Evolutionary conservation across 352 stramenopile genomes (phyloP), one percentile per base, ranked within the genome.

Genomic region (Elongisporangium anandrum): DNA sequence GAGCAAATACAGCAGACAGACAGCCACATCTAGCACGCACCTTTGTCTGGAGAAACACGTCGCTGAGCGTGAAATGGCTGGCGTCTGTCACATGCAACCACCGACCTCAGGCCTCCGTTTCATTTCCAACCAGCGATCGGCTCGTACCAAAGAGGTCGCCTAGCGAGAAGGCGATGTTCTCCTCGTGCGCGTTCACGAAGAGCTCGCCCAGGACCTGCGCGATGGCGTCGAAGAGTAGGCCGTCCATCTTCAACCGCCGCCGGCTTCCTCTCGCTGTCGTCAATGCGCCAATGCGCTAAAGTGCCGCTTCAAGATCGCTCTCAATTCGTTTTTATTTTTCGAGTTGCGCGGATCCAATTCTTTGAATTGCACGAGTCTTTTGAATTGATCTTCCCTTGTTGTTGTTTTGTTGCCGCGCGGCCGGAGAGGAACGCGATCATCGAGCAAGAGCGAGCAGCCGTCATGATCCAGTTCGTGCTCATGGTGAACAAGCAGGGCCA

Each of bases 401-500:
- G n/a, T 24, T 24, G 48, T 17, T 24, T 52, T 24, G 21, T 21
- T 52, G 48, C 21, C n/a, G 21, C 48, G 48, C 48, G n/a, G 48
- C 48, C 48, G 2, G 10, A 22, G 8, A 24, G 48, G 21, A 72
- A 26, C 22, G 52, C 38, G 19, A 51, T 22, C 38, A 26, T 17
- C 15, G 47, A 41, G 12, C 12, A 21, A 24, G 63, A 56, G 16
- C 22, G 9, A 55, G 52, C 4, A n/a, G 50, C 53, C n/a, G 62
- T 22, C 55, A 98, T 97, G 91, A 97, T 98, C 68, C 96, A 98
- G 79, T 98, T 98, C 69, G 85, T 98, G 56, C 66, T 98, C 50
- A 97, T 98, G 91, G 95, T 98, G 59, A 98, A 99, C 79, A 99
- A 99, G 81, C 97, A 99, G 74, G 98, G 98, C 48, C 98, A 99